Evolutionary conservation across 139 green algal genomes (phyloP), one percentile per base, ranked within the genome.

Genomic region (Desmodesmus armatus): DNA sequence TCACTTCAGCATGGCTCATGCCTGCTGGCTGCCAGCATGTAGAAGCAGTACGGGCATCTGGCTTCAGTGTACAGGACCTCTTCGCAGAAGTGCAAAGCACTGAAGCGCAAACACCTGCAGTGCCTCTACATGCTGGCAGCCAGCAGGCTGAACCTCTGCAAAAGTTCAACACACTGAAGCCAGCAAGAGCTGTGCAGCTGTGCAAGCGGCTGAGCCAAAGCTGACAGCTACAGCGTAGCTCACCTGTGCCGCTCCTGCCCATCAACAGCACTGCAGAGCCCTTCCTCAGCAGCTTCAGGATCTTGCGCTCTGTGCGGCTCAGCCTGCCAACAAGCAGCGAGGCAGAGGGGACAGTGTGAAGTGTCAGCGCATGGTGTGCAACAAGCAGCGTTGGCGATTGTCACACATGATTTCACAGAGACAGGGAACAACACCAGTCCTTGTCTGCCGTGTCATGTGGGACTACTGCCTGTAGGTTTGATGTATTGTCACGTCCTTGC

Each of bases 251-350:
- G 29, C 62, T 72, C 11, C 62, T 13, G n/a, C 62, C 62, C 62
- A 72, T 37, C 11, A 72, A 13, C 62, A 72, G 62, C 62, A 72
- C 7, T 72, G 62, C n/a, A n/a, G n/a, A n/a, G 62, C n/a, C 15
- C 62, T 11, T 9, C n/a, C 9, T 13, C 15, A 19, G 17, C 62
- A 72, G n/a, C n/a, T 72, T 37, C 62, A 72, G 9, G 15, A 72
- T 13, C 62, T 35, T 19, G 9, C 62, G n/a, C 29, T 72, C 62
- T 19, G 17, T 35, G n/a, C 15, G 7, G 25, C 11, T 11, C 15
- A 72, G 62, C 47, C 47, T 58, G 47, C 47, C 11, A 9, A 58
- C 47, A 58, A 15, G 47, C 47, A 9, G 15, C 11, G 15, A 58
- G 47, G 47, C 47, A 58, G 47, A 23, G 47, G 47, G 15, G 11